Base-by-base conservation (phyloP, 225 moss, liverwort and hornwort species). In the Ulota crispa region DNA sequence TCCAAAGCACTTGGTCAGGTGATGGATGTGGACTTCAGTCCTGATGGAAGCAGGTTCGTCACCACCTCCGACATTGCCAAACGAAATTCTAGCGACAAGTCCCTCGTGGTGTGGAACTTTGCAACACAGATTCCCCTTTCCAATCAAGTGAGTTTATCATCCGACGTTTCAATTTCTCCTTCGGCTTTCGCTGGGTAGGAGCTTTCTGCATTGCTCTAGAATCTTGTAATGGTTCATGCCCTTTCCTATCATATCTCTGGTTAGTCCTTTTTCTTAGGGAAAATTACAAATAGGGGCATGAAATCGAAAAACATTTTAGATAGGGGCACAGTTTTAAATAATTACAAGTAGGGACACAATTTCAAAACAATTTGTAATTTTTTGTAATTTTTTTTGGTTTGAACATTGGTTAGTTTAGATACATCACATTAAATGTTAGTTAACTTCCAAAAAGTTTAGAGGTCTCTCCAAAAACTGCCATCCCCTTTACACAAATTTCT, bases 71-170 rank as follows among this genome's bases (percentile, higher is more conserved):
- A 98, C 83, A 94, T 98, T 67, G 88, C 94, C 59, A 95, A 93
- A 87, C 86, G 93, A 13, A 95, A 95, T 76, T 90, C 91, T 37
- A 94, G 95, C 82, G 95, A 95, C 85, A 95, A 91, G 81, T 91
- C 92, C 66, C 87, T 98, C 72, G 92, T 98, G 67, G 94, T 98
- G 68, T 98, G 97, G 95, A 94, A 87, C 80, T 95, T 92, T 70
- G 74, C 88, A 15, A 88, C 84, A 73, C 94, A 94, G 87, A 89
- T 98, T 47, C 89, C 93, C 19, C 91, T 98, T 43, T 98, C 97
- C 65, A 95, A 95, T 88, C 97, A 98, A 91, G 95, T 91, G 50
- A 76, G 87, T 80, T 36, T 45, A 36, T 42, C 70, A 65, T 72
- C n/a, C 60, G 19, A 67, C 61, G 28, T 60, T 32, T 79, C n/a